Base-by-base conservation (phyloP, 192 early-diverging fungal genomes). In the Backusella macrospora region DNA sequence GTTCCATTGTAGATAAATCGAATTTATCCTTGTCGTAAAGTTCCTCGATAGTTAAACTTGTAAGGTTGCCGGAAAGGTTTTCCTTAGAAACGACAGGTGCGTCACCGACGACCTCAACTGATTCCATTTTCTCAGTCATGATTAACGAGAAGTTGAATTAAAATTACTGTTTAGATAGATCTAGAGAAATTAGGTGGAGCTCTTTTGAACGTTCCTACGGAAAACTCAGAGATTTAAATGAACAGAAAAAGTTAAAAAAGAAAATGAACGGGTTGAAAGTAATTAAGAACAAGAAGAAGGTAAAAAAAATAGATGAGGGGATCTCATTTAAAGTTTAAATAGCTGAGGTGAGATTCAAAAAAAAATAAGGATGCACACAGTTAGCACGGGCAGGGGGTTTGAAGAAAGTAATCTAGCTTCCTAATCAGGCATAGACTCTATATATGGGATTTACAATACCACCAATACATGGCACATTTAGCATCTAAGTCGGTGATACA, bases 11-110 rank as follows among this genome's bases (percentile, higher is more conserved):
- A 62, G 89, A 89, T 73, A 92, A 84, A 80, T 92, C 90, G 70
- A 87, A 92, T 84, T 92, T 92, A 49, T 92, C 90, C 88, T 92
- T 92, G 84, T 92, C 87, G 76, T 92, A 92, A 65, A 92, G 85
- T 83, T 92, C 90, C 69, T 89, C 81, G 70, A 88, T 86, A 52
- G 87, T 86, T 77, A 92, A 81, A 21, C 86, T 87, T 59, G 71
- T 62, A 23, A 72, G 62, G 38, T 67, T 65, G 73, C 73, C 64
- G 40, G 62, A 45, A 6, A 65, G 23, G 62, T 34, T 55, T 16
- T 18, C 23, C 63, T 74, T 74, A 18, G 49, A 70, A 68, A 52
- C 52, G 62, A 68, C 40, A 21, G 70, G 72, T 68, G 73, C 39
- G 39, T 68, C 63, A 52, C 55, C 34, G 39, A 52, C 63, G 72